Evolutionary conservation across 2,329 filamentous ascomycete species (phyloP).

Genomic region (Monosporascus sp.): DNA sequence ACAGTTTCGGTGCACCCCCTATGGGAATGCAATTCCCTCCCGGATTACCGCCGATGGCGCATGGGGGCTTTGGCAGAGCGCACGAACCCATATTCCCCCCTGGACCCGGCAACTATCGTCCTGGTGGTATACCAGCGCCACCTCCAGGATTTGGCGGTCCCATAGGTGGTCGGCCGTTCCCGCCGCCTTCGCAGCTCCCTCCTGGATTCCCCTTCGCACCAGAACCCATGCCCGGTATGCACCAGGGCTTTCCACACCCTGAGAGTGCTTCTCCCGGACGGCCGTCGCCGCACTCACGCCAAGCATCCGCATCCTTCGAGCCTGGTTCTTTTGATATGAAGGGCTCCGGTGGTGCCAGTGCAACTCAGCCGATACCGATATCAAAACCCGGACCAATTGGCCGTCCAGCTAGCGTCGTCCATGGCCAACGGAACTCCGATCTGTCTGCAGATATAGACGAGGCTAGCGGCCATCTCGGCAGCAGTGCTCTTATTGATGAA

Average conservation of each 20-base stretch:
- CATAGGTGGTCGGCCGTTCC: conserved; percentile 37
- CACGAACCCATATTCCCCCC: conserved; percentile 43
- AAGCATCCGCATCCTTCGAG: conserved; percentile 68
- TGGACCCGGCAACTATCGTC: conserved; percentile 36
- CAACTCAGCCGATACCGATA: conserved; percentile 47
- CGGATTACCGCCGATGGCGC: conserved; percentile 53
- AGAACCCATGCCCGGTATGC: conserved; percentile 35
- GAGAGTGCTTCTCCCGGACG: conserved; percentile 29
- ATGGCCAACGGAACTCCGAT: conserved; percentile 39
- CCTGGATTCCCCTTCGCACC: conserved; percentile 49
- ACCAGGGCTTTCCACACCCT: conserved; percentile 32
- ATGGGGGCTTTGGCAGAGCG: conserved; percentile 34
- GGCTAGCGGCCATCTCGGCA: conserved; percentile 76
- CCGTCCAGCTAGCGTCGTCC: conserved; percentile 68
- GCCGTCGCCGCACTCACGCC: conserved; percentile 62
- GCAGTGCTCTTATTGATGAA: conserved; percentile 81
- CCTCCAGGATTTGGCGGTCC: conserved; percentile 47
- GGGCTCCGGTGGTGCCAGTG: conserved; percentile 27
- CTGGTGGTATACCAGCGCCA: conserved; percentile 43
- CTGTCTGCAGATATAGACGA: conserved; percentile 61
- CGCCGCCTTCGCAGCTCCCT: conserved; percentile 38
- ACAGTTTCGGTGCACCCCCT: conserved; percentile 41
- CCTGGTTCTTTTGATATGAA: conserved; percentile 30
- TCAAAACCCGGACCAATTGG: conserved; percentile 49
- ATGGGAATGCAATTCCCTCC: conserved; percentile 55